A percentile compares a stretch with the other conserved stretches of the same genome.
phyloP scores from a whole-genome alignment of 805 yeast species.

The Candida silvatica region DNA sequence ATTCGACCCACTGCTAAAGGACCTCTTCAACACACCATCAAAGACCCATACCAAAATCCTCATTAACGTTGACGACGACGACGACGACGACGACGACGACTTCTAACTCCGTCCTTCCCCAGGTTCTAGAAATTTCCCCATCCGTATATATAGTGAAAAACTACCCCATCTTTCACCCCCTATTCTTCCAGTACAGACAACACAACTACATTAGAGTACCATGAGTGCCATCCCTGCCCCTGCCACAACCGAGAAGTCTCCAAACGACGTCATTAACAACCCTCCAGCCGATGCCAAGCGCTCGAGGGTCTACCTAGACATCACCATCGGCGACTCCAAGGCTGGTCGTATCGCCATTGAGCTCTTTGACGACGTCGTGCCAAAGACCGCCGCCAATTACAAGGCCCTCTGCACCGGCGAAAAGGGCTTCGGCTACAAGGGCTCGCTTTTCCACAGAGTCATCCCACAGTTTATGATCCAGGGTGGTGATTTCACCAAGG shows the following conservation, averaged over 20 bases:
- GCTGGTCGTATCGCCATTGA: constrained; percentile 77
- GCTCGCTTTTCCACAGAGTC: constrained; percentile 88
- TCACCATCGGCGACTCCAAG: constrained; percentile 60
- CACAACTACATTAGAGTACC: neutral
- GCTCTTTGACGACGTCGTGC: constrained; percentile 51
- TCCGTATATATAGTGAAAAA: no score
- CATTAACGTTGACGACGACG: no score
- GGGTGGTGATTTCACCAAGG: constrained; percentile 85
- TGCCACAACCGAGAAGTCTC: no score
- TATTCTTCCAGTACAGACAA: no score
- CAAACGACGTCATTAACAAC: neutral
- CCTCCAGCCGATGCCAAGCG: constrained; percentile 12
- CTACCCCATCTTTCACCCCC: no score
- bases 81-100: no score
- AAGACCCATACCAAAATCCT: no score
- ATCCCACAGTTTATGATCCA: constrained; percentile 87
- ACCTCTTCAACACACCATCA: no score
- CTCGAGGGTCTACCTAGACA: constrained; percentile 67
- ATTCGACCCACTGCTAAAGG: no score
- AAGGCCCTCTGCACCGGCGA: constrained; percentile 86
- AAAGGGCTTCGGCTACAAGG: constrained; percentile 70
- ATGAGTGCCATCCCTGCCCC: no score
- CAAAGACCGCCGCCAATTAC: constrained; percentile 86
- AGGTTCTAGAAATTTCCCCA: neutral
- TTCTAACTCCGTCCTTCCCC: no score